These are phyloP conservation scores for Phaffia australis DNA, from an alignment of 768 basidiomycete genomes.

Conservation along the genomic window DNA sequence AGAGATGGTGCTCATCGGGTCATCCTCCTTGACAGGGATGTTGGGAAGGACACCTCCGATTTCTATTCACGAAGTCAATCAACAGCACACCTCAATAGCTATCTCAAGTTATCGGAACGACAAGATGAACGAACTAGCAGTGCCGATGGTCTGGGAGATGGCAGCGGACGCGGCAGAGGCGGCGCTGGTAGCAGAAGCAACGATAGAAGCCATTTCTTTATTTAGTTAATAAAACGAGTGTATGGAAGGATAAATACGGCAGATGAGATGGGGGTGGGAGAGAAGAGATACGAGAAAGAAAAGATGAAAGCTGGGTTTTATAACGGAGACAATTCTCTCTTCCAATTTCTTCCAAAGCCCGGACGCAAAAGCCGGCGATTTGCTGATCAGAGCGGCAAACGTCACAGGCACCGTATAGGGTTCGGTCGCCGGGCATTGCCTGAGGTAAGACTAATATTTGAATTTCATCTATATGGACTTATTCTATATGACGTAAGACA, in stretches of 20 bases:
- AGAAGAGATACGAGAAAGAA: neutral
- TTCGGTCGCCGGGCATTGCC: too few relatives aligned
- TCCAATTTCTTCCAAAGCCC: too few relatives aligned
- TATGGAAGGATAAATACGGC: neutral
- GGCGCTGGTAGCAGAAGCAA: constrained; percentile 14
- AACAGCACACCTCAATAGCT: neutral
- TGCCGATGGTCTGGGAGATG: too few relatives aligned
- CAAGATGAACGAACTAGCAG: too few relatives aligned
- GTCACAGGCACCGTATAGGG: too few relatives aligned
- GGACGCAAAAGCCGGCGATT: too few relatives aligned
- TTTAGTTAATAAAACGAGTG: neutral
- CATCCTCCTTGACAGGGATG: constrained; percentile 23
- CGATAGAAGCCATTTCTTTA: constrained; percentile 5
- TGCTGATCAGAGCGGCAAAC: too few relatives aligned
- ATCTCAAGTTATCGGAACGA: neutral
- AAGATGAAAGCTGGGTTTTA: neutral
- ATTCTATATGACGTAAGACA: too few relatives aligned
- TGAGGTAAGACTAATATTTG: too few relatives aligned
- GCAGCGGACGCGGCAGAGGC: constrained; percentile 9
- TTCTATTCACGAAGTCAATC: constrained; percentile 2
- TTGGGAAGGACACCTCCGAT: constrained; percentile 19
- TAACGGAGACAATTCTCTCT: neutral
- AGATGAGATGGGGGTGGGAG: constrained; percentile 1
- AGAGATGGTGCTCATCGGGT: constrained; percentile 14
- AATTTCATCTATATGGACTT: too few relatives aligned